Evolutionary conservation across 192 early-diverging fungal species (phyloP).

Genomic region (Backusella circina): DNA sequence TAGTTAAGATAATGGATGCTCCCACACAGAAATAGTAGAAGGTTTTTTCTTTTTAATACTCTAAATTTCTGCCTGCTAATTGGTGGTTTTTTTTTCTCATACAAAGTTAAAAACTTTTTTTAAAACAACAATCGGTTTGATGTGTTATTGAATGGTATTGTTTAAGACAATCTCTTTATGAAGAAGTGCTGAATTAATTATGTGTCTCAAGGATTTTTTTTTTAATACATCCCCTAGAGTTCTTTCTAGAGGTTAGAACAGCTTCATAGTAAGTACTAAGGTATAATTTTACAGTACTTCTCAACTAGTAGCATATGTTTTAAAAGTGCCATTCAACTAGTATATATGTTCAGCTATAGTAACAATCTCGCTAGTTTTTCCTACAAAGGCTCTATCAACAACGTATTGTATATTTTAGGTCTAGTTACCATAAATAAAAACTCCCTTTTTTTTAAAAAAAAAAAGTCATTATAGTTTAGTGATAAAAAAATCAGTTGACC

Average conservation of each 20-base stretch:
- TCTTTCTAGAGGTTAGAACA: neutral
- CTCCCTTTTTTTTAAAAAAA: neutral
- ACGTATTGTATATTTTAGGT: too few species aligned
- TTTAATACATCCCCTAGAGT: neutral
- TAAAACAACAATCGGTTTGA: neutral
- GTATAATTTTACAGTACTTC: neutral
- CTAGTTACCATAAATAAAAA: neutral
- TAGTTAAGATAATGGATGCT: neutral
- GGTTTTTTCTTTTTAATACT: neutral
- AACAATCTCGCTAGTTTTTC: neutral
- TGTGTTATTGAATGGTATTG: neutral
- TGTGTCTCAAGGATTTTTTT: neutral
- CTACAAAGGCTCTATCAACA: neutral
- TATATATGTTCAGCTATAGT: neutral
- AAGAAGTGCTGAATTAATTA: neutral
- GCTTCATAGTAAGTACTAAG: neutral
- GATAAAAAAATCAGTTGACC: too few species aligned
- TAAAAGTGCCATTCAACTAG: neutral
- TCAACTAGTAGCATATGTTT: neutral
- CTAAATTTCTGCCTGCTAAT: neutral
- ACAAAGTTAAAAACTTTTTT: neutral
- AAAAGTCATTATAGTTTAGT: neutral
- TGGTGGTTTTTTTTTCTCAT: neutral
- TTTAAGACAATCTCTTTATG: neutral
- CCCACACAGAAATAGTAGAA: neutral